Evolutionary conservation across 129 eudicot species (phyloP).

Genomic region (Escallonia rubra): DNA sequence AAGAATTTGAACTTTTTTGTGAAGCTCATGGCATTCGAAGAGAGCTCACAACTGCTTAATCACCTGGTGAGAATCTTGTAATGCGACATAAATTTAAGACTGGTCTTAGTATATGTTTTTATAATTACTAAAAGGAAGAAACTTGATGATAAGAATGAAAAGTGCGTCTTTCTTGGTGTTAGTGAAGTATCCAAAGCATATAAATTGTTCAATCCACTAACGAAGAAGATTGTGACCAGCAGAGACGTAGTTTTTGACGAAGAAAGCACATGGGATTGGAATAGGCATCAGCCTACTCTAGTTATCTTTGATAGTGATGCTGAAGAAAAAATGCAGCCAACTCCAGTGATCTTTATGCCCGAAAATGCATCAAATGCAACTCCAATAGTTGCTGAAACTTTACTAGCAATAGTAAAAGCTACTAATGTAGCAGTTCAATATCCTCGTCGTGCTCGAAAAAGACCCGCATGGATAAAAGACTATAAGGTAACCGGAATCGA

Average conservation of each 20-base stretch:
- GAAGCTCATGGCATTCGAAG: not conserved
- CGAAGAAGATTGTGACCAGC: not conserved
- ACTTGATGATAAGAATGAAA: not conserved
- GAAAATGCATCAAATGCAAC: no score
- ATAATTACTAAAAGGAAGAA: not conserved
- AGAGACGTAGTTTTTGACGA: not conserved
- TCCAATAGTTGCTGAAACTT: no score
- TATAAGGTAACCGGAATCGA: no score
- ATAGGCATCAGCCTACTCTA: no score
- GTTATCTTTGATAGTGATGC: no score
- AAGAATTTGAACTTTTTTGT: not conserved
- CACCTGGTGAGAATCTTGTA: not conserved
- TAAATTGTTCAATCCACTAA: not conserved
- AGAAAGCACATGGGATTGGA: not conserved
- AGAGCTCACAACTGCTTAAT: not conserved
- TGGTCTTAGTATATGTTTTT: not conserved
- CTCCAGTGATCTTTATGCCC: no score
- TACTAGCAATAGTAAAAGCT: no score
- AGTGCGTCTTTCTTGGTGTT: not conserved
- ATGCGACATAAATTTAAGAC: not conserved
- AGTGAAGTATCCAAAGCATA: not conserved
- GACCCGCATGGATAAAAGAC: no score
- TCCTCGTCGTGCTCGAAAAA: no score
- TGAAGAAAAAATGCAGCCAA: no score
- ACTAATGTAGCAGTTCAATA: no score